phyloP scores from a whole-genome alignment of 2,329 filamentous ascomycete genomes.

The Ilyonectria robusta region DNA sequence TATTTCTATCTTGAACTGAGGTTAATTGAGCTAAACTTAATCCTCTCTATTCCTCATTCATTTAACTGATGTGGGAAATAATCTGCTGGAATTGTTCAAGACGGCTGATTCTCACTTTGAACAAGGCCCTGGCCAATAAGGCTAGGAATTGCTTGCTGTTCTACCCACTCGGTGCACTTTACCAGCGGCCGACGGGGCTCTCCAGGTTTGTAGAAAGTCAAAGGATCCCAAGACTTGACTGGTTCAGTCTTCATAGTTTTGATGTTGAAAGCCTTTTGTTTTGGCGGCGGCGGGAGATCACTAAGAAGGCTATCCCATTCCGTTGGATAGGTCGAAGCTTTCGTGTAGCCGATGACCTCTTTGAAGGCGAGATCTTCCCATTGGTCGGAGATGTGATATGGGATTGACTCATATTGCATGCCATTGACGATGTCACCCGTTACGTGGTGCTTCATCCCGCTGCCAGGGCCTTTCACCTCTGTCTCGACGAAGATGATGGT shows the following conservation, averaged over 20 bases:
- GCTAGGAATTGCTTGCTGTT: conserved; percentile 21
- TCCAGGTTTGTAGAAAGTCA: conserved; percentile 14
- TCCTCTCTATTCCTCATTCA: too few species aligned
- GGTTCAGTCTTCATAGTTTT: conserved; percentile 26
- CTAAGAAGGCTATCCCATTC: background rate
- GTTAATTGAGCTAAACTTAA: too few species aligned
- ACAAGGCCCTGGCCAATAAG: background rate
- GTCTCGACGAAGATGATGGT: conserved; percentile 26
- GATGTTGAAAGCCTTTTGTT: conserved; percentile 26
- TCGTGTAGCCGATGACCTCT: conserved; percentile 2
- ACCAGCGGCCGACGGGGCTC: conserved; percentile 13
- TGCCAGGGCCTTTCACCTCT: conserved; percentile 4
- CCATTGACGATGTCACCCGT: conserved; percentile 21
- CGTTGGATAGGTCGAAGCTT: background rate
- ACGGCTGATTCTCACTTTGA: background rate
- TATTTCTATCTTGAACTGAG: too few species aligned
- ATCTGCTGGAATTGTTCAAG: background rate
- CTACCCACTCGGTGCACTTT: conserved; percentile 26
- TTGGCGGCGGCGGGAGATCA: conserved; percentile 7
- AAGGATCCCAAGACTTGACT: conserved; percentile 14
- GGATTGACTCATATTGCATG: conserved; percentile 16
- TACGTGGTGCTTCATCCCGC: conserved; percentile 19
- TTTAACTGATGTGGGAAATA: too few species aligned
- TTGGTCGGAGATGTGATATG: background rate
- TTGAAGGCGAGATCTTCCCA: background rate